Percentiles rank a stretch among this genome's conserved stretches.
phyloP scores from a whole-genome alignment of 495 filamentous ascomycete species.

The Xylaria telfairii region DNA sequence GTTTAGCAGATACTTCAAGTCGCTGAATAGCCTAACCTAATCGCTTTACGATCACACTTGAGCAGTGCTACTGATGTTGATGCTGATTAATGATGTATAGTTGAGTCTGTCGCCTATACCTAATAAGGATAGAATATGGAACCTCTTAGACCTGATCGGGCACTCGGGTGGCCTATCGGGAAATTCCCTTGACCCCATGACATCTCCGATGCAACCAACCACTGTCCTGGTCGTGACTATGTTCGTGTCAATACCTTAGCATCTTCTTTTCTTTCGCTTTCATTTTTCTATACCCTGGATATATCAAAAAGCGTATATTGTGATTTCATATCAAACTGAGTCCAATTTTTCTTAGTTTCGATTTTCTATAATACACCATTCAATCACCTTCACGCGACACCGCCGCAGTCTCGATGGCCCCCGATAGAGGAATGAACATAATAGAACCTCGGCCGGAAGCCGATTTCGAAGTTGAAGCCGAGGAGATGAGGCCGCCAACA shows the following conservation, averaged over 20 bases:
- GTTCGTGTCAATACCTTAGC: background rate
- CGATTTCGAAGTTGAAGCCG: constrained; percentile 3
- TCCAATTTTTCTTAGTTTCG: background rate
- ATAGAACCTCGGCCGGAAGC: constrained; percentile 10
- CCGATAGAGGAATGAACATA: constrained; percentile 32
- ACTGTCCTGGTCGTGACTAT: background rate
- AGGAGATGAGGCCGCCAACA: constrained; percentile 27
- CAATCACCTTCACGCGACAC: background rate
- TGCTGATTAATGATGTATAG: constrained; percentile 1
- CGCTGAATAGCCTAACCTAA: too few species aligned
- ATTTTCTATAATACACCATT: background rate
- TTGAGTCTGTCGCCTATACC: background rate
- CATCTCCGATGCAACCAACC: background rate
- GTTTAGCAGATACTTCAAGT: too few species aligned
- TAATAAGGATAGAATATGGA: background rate
- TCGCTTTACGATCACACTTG: background rate
- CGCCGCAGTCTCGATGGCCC: constrained; percentile 28
- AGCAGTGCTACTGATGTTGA: background rate
- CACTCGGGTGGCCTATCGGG: background rate
- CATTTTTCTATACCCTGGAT: background rate
- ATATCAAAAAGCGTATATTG: background rate
- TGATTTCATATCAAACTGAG: background rate
- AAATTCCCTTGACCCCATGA: background rate
- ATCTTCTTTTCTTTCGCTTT: background rate
- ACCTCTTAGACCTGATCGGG: background rate